phyloP scores from a whole-genome alignment of 2,329 filamentous ascomycete species.

The Scedosporium dehoogii region DNA sequence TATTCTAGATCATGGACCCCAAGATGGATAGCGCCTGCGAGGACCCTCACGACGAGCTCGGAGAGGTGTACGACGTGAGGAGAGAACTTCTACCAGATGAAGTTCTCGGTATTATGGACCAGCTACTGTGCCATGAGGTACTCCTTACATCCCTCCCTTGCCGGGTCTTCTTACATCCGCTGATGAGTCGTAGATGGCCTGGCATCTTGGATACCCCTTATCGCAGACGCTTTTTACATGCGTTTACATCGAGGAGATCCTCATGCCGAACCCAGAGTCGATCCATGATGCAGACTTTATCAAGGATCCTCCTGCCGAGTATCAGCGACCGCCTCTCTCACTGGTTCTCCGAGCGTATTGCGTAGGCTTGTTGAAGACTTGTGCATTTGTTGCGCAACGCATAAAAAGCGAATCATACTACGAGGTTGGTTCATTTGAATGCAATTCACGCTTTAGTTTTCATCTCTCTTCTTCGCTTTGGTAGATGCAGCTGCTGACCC shows the following conservation, averaged over 20 bases:
- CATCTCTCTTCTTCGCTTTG: too few species aligned
- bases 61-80: constrained; percentile 71
- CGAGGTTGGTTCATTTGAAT: constrained; percentile 46
- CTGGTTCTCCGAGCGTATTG: constrained; percentile 76
- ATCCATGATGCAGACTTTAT: constrained; percentile 59
- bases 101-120: constrained; percentile 87
- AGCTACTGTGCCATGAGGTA: constrained; percentile 82
- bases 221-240: constrained; percentile 93
- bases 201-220: constrained; percentile 92
- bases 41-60: constrained; percentile 66
- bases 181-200: constrained; percentile 60
- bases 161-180: not conserved
- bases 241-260: constrained; percentile 74
- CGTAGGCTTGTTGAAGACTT: constrained; percentile 72
- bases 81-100: constrained; percentile 62
- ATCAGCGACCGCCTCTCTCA: constrained; percentile 37
- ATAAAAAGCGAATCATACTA: constrained; percentile 82
- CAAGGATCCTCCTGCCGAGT: constrained; percentile 19
- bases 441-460: not conserved
- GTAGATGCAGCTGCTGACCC: too few species aligned
- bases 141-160: constrained; percentile 9
- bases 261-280: constrained; percentile 57
- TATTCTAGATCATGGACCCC: constrained; percentile 88
- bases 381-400: constrained; percentile 65
- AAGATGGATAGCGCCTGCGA: constrained; percentile 97